Base-by-base conservation (phyloP, 1,284 basidiomycete genomes). In the Uromyces viciae-fabae region DNA sequence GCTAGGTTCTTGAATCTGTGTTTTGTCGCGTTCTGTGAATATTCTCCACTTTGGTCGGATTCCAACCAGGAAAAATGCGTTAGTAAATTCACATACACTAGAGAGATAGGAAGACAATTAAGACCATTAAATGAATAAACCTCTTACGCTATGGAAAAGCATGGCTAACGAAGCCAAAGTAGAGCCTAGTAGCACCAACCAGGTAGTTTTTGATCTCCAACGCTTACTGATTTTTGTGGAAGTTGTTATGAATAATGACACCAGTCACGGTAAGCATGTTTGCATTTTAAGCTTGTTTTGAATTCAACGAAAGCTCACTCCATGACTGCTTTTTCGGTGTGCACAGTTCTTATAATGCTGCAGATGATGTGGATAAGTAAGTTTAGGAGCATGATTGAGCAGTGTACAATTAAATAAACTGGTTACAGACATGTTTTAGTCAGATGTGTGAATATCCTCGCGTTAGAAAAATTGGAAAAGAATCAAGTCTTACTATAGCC, bases 391-490 rank as follows among this genome's bases (percentile, higher is more conserved):
- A 80, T 80, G 54, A 80, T 71, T 46, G 77, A 73, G 17, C 77
- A 72, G 36, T 80, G 68, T 36, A 69, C 77, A 42, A 80, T 69
- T 17, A 80, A 49, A 52, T 80, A 80, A 62, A 73, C 77, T 80
- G 15, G n/a, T n/a, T 49, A 22, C 15, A 42, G 25, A 15, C 31
- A 75, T 43, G 25, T 22, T 60, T 43, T 49, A 42, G 22, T 43
- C 28, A 75, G 7, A 60, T 28, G 14, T 2, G 25, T 58, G 3
- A 38, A 74, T n/a, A 15, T 28, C 25, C 28, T n/a, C 14, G 28
- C 11, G 11, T 36, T 15, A 40, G 22, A 46, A 73, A 17, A 15
- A 4, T 1, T 58, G 11, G 14, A 58, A 73, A 15, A 3, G 52
- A 42, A 62, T 7, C 4, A 2, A 8, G 66, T 31, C 58, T 75